Conservation (phyloP, 2,329 filamentous ascomycete species). For the Penicillium fuscoglaucum region DNA sequence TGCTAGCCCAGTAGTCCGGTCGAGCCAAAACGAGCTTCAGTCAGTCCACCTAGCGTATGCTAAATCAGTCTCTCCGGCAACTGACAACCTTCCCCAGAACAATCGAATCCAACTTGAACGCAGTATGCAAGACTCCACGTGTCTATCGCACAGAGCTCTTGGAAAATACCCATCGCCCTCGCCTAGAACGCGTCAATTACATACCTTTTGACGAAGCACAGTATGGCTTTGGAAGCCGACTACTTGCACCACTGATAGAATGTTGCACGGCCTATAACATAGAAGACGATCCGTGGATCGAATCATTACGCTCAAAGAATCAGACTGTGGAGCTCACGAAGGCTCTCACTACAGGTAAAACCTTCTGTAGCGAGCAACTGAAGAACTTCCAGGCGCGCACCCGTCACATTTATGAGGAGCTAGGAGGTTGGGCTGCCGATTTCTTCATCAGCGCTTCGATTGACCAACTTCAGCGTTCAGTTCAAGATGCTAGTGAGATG, state of each 20-base stretch:
- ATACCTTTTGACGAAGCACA: background rate
- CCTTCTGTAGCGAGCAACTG: slow-evolving; percentile 55
- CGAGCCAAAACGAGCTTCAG: slow-evolving; percentile 56
- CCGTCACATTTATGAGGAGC: slow-evolving; percentile 53
- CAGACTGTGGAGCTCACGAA: slow-evolving; percentile 32
- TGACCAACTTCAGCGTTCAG: slow-evolving; percentile 30
- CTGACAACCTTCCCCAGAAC: background rate
- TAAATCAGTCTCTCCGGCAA: background rate
- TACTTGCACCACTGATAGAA: slow-evolving; percentile 48
- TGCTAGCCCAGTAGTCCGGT: slow-evolving; percentile 72
- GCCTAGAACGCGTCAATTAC: slow-evolving; percentile 32
- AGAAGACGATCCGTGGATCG: slow-evolving; percentile 60
- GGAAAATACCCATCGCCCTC: slow-evolving; percentile 66
- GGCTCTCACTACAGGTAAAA: slow-evolving; percentile 34
- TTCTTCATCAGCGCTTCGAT: slow-evolving; percentile 61
- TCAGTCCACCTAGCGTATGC: slow-evolving; percentile 24
- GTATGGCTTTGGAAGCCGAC: slow-evolving; percentile 1
- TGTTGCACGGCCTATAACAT: slow-evolving; percentile 55
- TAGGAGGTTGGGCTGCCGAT: slow-evolving; percentile 70
- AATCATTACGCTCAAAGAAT: slow-evolving; percentile 47
- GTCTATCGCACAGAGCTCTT: slow-evolving; percentile 68
- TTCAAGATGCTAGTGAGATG: slow-evolving; percentile 33
- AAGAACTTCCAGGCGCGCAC: slow-evolving; percentile 55
- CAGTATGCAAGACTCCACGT: slow-evolving; percentile 68
- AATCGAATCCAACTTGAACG: slow-evolving; percentile 69